Evolutionary conservation across 2,329 filamentous ascomycete species (phyloP), one percentile per base, ranked within the genome.

Genomic region (Sclerotinia trifoliorum): DNA sequence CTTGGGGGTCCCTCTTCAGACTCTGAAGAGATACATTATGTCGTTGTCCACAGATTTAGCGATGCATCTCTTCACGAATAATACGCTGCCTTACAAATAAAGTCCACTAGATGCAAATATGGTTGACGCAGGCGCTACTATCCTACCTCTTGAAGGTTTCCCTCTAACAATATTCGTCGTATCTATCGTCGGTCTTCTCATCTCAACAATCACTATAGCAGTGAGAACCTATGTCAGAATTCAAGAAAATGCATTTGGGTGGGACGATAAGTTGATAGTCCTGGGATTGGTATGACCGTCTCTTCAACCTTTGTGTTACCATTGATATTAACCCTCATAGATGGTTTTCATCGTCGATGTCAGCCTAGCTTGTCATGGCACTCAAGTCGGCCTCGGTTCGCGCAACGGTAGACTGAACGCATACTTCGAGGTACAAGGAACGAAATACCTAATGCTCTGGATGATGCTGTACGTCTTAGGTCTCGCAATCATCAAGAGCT

Each of bases 391-490:
- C 32, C 69, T 74, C n/a, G 72, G 73, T n/a, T 61, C 67, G 39
- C 57, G 29, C 15, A 68, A 74, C 32, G 49, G n/a, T 19, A 49
- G 71, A 7, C 32, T 74, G 1, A 74, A 72, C 44, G 26, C 39
- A 5, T 68, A 64, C 44, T 57, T 74, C 49, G 35, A 24, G 10
- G 54, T 70, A 8, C 42, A 74, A 54, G 67, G 63, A 15, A 68
- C 55, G 19, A 74, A 73, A 48, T 74, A 73, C 52, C 68, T 72
- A 15, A 55, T 65, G 49, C 49, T 65, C 24, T 65, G 62, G 62
- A 44, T 74, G 71, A 56, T 74, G 67, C 15, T 74, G 11, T 74
- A 74, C 39, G 65, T 73, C 13, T 3, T 70, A n/a, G 69, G 60
- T 10, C 69, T 74, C 2, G 65, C 66, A 13, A 54, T 72, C 15